Evolutionary conservation across 345 rosid species (phyloP), one percentile per base, ranked within the genome.

Genomic region (Syzygium jambos): DNA sequence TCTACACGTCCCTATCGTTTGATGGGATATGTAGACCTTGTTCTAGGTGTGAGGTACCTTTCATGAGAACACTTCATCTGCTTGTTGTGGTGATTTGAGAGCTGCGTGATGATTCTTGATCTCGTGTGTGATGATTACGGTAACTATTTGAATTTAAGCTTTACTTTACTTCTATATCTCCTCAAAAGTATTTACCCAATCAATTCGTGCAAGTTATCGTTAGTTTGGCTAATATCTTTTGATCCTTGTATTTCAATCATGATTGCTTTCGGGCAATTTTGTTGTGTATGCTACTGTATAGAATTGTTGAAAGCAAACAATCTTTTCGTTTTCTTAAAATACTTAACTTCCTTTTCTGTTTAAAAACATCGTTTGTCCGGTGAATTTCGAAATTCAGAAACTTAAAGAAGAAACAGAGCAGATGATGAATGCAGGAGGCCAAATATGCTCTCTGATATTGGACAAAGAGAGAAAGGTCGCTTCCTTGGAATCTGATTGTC

Each of bases 401-500:
- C 90, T 95, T 11, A 90, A 87, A 86, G 95, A 91, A 88, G 97
- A 94, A 52, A 85, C 89, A 23, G 95, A 93, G 86, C 89, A 91
- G 91, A 91, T 92, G 94, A 73, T 89, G 73, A 92, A 87, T 89
- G 90, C 19, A 25, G 95, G 92, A 93, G 97, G 95, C 54, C 88
- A 90, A 78, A 85, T 94, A 87, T 93, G 95, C 91, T 90, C 94
- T 11, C 91, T 88, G 88, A 93, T 95, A 87, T 86, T 94, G 87
- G 96, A 61, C 22, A 95, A 90, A 87, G 95, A 94, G 90, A 93
- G 92, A 86, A 95, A 88, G 89, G 89, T 89, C 49, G 88, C 92
- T 68, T 91, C 94, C 0, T 80, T 93, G 88, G 96, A 95, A 86
- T 94, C 92, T 89, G 98, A 94, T 90, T 93, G 93, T 65, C 63